Evolutionary conservation across 179 eudicot species (phyloP).

Genomic region (Camellia oleifera): DNA sequence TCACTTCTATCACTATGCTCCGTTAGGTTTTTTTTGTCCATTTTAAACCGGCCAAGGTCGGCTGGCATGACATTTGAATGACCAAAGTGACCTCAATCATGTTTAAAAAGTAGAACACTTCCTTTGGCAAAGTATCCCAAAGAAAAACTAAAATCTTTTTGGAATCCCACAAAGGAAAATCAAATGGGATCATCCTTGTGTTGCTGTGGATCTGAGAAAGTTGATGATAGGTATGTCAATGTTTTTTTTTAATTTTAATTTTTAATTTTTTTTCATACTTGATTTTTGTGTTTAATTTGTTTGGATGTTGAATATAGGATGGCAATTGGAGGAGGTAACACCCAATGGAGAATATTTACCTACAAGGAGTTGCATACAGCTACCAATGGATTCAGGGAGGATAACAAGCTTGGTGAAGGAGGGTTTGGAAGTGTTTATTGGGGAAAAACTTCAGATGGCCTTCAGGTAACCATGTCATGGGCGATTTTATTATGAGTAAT

Average conservation of each 20-base stretch:
- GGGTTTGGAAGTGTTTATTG: conserved; percentile 40
- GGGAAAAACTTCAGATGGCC: conserved; percentile 44
- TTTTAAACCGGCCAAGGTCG: conserved; percentile 14
- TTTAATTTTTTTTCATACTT: too few species aligned
- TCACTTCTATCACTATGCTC: too few species aligned
- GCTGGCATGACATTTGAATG: background rate
- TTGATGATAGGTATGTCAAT: conserved; percentile 30
- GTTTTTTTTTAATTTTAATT: too few species aligned
- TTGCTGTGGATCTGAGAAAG: conserved; percentile 34
- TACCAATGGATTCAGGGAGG: conserved; percentile 13
- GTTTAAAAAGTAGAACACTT: conserved; percentile 9
- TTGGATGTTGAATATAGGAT: conserved; percentile 8
- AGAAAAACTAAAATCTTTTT: background rate
- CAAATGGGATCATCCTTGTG: conserved; percentile 38
- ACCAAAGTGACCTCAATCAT: background rate
- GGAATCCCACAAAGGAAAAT: background rate
- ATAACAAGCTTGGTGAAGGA: conserved; percentile 24
- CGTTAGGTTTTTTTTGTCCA: too few species aligned
- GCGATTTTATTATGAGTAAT: too few species aligned
- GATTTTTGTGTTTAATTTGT: background rate
- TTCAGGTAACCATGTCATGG: conserved; percentile 26
- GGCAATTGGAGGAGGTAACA: conserved; percentile 10
- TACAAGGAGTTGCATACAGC: conserved; percentile 44
- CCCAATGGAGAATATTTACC: conserved; percentile 35
- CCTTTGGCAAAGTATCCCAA: background rate